A percentile compares a stretch with the other conserved stretches of the same genome.
phyloP scores from a whole-genome alignment of 202 grass and related monocot genomes.

The Sporobolus alterniflorus region DNA sequence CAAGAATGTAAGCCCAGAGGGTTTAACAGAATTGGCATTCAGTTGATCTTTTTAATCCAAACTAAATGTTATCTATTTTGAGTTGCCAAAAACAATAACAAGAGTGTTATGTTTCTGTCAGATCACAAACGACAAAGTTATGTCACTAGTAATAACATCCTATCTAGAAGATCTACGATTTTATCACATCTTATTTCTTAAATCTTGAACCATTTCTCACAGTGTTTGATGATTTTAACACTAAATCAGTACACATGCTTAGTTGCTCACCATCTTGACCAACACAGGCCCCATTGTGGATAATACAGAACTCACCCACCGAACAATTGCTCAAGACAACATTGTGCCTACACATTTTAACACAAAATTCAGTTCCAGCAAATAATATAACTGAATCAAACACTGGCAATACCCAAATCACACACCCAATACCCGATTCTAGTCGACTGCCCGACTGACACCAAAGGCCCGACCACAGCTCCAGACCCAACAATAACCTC shows the following conservation, averaged over 20 bases:
- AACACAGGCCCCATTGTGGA: constrained; percentile 83
- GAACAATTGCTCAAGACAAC: constrained; percentile 83
- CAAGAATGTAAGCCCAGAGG: no score
- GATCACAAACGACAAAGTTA: neutral
- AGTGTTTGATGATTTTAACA: neutral
- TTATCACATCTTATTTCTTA: neutral
- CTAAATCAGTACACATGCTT: constrained; percentile 11
- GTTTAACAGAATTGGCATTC: neutral
- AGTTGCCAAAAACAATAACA: neutral
- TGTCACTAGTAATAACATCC: neutral
- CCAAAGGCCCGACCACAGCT: constrained; percentile 67
- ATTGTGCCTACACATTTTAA: constrained; percentile 65
- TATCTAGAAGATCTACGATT: neutral
- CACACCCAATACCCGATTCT: constrained; percentile 60
- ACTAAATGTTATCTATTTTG: no score
- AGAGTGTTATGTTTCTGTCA: neutral
- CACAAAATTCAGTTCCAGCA: neutral
- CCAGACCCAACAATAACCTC: constrained; percentile 73
- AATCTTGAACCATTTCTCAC: neutral
- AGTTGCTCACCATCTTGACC: constrained; percentile 99
- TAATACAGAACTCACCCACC: constrained; percentile 67
- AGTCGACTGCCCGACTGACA: constrained; percentile 71
- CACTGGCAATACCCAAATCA: neutral
- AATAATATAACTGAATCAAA: neutral
- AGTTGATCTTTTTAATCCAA: neutral